Evolutionary conservation across 176 grass and related monocot species (phyloP), one percentile per base, ranked within the genome.

Genomic region (Areca catechu): DNA sequence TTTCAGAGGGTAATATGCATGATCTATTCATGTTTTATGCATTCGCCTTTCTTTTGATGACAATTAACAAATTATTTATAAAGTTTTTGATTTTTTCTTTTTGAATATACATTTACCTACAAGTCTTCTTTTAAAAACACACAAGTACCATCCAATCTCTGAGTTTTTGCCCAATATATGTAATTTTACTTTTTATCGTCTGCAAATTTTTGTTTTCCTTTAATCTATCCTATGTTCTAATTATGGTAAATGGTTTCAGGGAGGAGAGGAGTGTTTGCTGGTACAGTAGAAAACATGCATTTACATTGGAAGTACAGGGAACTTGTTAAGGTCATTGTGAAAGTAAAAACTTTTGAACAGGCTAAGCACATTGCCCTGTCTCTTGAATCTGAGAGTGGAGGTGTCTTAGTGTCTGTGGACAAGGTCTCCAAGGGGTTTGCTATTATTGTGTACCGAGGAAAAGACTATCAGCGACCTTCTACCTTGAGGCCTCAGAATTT

Each of bases 281-380:
- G 86, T 54, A 90, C 87, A 15, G 79, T 97, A 20, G 92, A 97
- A 67, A 97, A 91, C 53, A 97, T 97, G 86, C 91, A 96, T 77
- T 81, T 96, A 80, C 91, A 96, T 68, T 96, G 91, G 91, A 96
- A 96, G 22, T 90, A 97, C 71, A 86, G 92, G 70, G 92, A 97
- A 70, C 30, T 91, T 16, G 86, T 97, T 20, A 97, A 97, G 65
- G 76, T 97, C 55, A 56, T 88, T 60, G 71, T 91, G 43, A 97
- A 91, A 70, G 60, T 72, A 25, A 97, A 88, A 53, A 80, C 73
- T 62, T 85, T 91, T 67, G 63, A 62, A 20, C 77, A 88, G n/a
- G 92, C 91, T 29, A 88, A 79, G 71, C 71, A 57, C 58, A 74
- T 72, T 24, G 92, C 92, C 6, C 64, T 97, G 18, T 83, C 86